Conservation (phyloP, 177 flowering plant species). For the Vitis hybrid region DNA sequence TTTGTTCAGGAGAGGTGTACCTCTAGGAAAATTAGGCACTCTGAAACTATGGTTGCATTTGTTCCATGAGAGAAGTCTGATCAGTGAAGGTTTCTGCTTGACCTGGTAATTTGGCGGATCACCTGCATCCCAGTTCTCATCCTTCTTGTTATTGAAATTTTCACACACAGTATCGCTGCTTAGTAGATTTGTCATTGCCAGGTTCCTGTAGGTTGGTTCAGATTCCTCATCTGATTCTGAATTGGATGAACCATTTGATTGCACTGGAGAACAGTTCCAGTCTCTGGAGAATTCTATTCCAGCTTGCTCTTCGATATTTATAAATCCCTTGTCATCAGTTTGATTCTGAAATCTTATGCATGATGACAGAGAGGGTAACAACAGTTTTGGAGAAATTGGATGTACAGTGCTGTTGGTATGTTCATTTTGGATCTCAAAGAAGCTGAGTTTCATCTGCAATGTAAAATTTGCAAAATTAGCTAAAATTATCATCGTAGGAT, state of each 20-base stretch:
- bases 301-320: neutral
- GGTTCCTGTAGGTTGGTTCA: slow-evolving; percentile 13
- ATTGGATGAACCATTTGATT: slow-evolving; percentile 2
- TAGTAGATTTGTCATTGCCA: slow-evolving; percentile 16
- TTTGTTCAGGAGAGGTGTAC: slow-evolving; percentile 25
- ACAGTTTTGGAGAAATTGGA: slow-evolving; percentile 6
- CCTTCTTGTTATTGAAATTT: slow-evolving; percentile 1
- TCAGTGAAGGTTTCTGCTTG: slow-evolving; percentile 6
- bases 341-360: slow-evolving; percentile 17
- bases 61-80: slow-evolving; percentile 24
- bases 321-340: neutral
- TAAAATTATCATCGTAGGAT: neutral
- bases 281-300: neutral
- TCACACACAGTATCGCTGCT: neutral
- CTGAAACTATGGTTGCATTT: slow-evolving; percentile 12
- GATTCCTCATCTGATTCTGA: slow-evolving; percentile 20
- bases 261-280: slow-evolving; percentile 8
- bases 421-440: slow-evolving; percentile 12
- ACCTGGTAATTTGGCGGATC: neutral
- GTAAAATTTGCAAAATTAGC: neutral
- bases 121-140: neutral
- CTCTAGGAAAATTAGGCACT: slow-evolving; percentile 14
- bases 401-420: slow-evolving; percentile 6
- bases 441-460: slow-evolving; percentile 16
- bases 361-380: slow-evolving; percentile 15